Percentiles rank a stretch among this genome's conserved stretches.
These are phyloP conservation scores for Saccharomyces hybrid DNA, from an alignment of 1,139 yeast species.

Conservation along the genomic window DNA sequence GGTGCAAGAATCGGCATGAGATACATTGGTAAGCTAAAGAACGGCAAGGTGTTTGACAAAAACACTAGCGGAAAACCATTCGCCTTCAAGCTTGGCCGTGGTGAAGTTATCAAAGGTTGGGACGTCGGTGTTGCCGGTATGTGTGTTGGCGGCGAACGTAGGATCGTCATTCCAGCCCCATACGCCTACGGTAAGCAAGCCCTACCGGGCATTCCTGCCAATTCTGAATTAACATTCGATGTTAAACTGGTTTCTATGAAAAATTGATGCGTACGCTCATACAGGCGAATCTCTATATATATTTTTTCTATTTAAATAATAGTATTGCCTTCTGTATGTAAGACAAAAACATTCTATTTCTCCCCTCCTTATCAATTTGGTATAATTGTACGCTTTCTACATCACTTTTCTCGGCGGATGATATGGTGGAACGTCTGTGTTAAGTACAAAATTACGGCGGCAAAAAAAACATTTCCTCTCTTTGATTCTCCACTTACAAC, in stretches of 20 bases:
- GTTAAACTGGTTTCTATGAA: conserved; percentile 88
- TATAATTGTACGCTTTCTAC: background rate
- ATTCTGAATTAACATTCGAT: conserved; percentile 92
- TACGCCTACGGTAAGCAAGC: conserved; percentile 94
- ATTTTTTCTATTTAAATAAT: background rate
- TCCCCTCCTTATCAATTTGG: background rate
- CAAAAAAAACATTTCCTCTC: background rate
- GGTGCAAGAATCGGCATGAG: conserved; percentile 93
- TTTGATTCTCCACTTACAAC: background rate
- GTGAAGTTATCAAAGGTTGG: conserved; percentile 98
- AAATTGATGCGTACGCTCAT: conserved; percentile 14
- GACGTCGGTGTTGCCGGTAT: conserved; percentile 97
- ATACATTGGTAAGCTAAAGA: conserved; percentile 94
- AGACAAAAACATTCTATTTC: background rate
- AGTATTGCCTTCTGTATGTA: background rate
- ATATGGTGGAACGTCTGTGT: background rate
- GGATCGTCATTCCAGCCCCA: conserved; percentile 90
- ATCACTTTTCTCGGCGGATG: background rate
- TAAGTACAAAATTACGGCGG: background rate
- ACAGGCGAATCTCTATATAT: background rate
- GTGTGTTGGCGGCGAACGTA: conserved; percentile 98
- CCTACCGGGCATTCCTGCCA: conserved; percentile 95
- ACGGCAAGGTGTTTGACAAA: conserved; percentile 94
- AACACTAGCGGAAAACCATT: conserved; percentile 97
- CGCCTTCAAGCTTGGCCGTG: conserved; percentile 82